These are phyloP conservation scores for Boletus huronensis DNA, from an alignment of 768 basidiomycete genomes.

Conservation along the genomic window DNA sequence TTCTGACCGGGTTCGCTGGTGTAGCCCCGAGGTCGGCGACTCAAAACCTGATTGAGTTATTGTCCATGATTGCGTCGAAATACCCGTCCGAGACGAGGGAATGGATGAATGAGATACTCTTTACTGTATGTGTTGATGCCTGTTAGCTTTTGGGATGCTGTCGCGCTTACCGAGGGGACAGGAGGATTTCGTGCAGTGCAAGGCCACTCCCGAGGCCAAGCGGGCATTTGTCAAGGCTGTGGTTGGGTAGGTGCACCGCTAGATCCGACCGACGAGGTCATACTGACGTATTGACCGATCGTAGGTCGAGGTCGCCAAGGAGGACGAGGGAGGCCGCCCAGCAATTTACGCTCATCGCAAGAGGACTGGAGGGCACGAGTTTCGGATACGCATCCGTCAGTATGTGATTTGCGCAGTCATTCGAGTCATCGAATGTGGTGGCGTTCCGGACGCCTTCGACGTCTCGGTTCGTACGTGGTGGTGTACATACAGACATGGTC, in stretches of 20 bases:
- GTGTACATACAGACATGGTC: not conserved
- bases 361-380: constrained; percentile 80
- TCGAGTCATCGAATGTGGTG: not conserved
- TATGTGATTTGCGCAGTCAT: constrained; percentile 35
- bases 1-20: constrained; percentile 79
- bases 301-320: constrained; percentile 67
- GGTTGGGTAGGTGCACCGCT: constrained; percentile 46
- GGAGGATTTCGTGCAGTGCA: constrained; percentile 72
- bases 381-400: constrained; percentile 78
- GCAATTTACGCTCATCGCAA: constrained; percentile 80
- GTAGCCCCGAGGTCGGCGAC: constrained; percentile 80
- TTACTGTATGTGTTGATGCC: constrained; percentile 45
- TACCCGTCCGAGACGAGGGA: constrained; percentile 49
- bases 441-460: not conserved
- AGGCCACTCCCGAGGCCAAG: constrained; percentile 73
- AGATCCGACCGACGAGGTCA: not conserved
- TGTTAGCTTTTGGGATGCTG: not conserved
- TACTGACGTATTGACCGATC: constrained; percentile 1
- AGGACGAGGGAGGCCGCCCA: constrained; percentile 79
- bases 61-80: constrained; percentile 63
- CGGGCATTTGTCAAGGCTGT: constrained; percentile 73
- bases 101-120: constrained; percentile 76
- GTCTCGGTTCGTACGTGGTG: not conserved
- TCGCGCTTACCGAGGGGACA: constrained; percentile 24
- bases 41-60: constrained; percentile 79